A percentile compares a stretch with the other conserved stretches of the same genome.
Conservation (phyloP, 108 stramenopile genomes). For the Stephanodiscus triporus region DNA sequence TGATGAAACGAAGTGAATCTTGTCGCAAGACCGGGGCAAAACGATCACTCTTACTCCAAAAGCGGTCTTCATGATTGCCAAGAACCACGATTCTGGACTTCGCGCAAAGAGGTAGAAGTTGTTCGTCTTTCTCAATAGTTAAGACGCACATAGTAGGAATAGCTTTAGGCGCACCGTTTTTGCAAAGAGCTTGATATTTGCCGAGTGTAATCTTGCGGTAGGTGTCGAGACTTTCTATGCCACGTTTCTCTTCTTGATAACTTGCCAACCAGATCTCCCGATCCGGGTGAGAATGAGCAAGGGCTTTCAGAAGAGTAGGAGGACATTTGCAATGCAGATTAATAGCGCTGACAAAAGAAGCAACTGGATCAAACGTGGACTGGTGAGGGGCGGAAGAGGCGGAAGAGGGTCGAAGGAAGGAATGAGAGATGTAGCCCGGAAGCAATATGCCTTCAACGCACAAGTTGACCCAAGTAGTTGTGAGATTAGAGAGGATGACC, state of each 20-base stretch:
- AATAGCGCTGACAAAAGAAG: background rate
- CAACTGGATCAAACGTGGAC: background rate
- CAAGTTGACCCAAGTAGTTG: background rate
- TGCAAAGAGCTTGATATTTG: background rate
- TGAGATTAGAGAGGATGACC: constrained; percentile 1
- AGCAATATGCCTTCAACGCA: background rate
- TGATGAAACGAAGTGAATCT: constrained; percentile 8
- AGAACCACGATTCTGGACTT: constrained; percentile 22
- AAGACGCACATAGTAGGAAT: constrained; percentile 31
- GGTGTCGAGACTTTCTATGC: background rate
- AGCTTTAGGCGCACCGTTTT: background rate
- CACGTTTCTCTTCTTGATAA: background rate
- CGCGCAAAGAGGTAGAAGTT: constrained; percentile 9
- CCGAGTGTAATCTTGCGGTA: background rate
- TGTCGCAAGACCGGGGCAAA: constrained; percentile 31
- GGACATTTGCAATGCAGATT: background rate
- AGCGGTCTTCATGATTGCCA: constrained; percentile 18
- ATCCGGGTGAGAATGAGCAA: background rate
- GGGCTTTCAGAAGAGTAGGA: background rate
- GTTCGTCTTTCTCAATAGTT: constrained; percentile 9
- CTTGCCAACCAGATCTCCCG: background rate
- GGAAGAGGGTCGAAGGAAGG: background rate
- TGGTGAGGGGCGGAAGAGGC: background rate
- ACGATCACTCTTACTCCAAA: constrained; percentile 12
- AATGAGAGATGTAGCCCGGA: background rate